Evolutionary conservation across 2,329 filamentous ascomycete species (phyloP).

Genomic region (Monosporascus ibericus): DNA sequence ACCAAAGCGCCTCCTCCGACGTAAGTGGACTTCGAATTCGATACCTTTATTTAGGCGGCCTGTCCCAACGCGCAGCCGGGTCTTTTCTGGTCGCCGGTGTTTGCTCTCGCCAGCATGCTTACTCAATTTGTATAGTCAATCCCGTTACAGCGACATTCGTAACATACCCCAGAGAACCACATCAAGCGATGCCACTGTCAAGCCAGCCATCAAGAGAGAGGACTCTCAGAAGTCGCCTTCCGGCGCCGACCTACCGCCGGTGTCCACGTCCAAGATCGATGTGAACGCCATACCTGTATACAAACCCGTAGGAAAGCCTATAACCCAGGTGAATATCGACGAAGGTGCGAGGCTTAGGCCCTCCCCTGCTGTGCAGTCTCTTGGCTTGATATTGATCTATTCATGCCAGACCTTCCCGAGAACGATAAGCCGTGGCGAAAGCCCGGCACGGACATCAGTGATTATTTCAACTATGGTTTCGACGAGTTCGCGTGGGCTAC

Average conservation of each 20-base stretch:
- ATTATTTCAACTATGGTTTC: conserved; percentile 99
- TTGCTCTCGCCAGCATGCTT: neutral
- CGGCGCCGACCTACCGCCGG: conserved; percentile 41
- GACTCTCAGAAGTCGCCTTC: conserved; percentile 26
- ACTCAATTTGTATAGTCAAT: conserved; percentile 38
- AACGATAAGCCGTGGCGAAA: conserved; percentile 94
- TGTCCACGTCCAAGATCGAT: conserved; percentile 78
- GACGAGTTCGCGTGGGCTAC: conserved; percentile 97
- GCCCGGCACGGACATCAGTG: conserved; percentile 87
- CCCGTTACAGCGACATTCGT: conserved; percentile 58
- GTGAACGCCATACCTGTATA: conserved; percentile 78
- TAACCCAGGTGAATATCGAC: conserved; percentile 70
- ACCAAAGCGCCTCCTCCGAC: conserved; percentile 52
- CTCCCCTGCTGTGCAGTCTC: neutral
- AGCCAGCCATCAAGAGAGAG: conserved; percentile 43
- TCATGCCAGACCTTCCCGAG: conserved; percentile 55
- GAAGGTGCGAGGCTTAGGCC: conserved; percentile 37
- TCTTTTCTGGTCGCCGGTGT: no score
- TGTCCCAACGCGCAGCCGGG: neutral
- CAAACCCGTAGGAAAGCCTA: conserved; percentile 72
- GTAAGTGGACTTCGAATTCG: conserved; percentile 33
- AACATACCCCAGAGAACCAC: conserved; percentile 58
- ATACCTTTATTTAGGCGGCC: neutral
- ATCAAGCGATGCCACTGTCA: conserved; percentile 43
- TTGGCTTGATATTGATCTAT: conserved; percentile 6